phyloP scores from a whole-genome alignment of 192 early-diverging fungal species.

The Entophlyctis luteolus region DNA sequence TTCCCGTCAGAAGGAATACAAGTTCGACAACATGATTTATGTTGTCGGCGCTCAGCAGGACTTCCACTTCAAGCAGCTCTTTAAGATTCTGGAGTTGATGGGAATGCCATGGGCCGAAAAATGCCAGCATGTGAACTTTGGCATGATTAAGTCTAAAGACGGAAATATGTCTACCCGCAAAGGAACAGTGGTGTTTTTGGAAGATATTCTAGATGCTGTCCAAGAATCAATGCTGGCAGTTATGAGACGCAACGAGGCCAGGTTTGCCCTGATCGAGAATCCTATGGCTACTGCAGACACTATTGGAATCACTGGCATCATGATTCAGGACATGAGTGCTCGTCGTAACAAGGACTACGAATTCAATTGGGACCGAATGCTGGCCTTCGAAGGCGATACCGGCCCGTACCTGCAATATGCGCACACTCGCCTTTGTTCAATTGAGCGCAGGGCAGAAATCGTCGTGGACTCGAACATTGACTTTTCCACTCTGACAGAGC shows the following conservation, averaged over 20 bases:
- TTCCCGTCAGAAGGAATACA: constrained; percentile 79
- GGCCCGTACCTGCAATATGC: constrained; percentile 99
- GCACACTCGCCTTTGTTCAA: constrained; percentile 94
- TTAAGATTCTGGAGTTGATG: constrained; percentile 84
- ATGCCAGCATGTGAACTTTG: constrained; percentile 89
- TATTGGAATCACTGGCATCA: constrained; percentile 89
- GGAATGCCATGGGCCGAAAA: constrained; percentile 76
- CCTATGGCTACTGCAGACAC: constrained; percentile 78
- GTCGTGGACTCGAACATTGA: constrained; percentile 33
- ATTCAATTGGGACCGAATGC: constrained; percentile 88
- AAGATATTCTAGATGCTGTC: constrained; percentile 85
- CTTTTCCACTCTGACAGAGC: constrained; percentile 65
- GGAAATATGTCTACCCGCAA: constrained; percentile 89
- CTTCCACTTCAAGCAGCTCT: constrained; percentile 88
- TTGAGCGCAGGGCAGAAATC: constrained; percentile 63
- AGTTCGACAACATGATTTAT: constrained; percentile 92
- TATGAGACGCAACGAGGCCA: constrained; percentile 82
- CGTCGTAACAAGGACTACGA: constrained; percentile 92
- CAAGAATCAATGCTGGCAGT: constrained; percentile 86
- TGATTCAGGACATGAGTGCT: constrained; percentile 86
- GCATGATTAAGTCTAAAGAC: constrained; percentile 79
- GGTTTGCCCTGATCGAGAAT: constrained; percentile 77
- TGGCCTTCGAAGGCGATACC: constrained; percentile 95
- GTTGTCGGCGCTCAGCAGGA: constrained; percentile 87
- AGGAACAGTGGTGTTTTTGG: constrained; percentile 91